Conservation (phyloP, 495 filamentous ascomycete genomes). For the Lophiostoma macrostomum region DNA sequence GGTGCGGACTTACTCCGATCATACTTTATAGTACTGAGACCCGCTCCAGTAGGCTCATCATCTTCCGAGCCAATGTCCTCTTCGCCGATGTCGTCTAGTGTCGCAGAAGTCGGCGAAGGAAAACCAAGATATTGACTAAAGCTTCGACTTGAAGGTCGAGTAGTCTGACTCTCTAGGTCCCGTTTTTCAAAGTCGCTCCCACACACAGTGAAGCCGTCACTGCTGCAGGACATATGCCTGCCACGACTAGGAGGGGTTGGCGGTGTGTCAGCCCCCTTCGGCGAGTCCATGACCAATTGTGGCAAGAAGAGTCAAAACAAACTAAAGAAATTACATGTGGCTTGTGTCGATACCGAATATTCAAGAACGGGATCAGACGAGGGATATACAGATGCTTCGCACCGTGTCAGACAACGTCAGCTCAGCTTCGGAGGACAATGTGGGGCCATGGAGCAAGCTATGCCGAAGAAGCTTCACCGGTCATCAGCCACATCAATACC, state of each 20-base stretch:
- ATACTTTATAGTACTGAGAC: conserved; percentile 8
- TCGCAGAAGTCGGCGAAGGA: conserved; percentile 1
- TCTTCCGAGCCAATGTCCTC: conserved; percentile 5
- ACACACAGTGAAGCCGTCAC: conserved; percentile 7
- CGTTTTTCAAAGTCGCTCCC: conserved; percentile 5
- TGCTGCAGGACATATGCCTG: conserved; percentile 5
- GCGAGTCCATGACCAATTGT: conserved; percentile 1
- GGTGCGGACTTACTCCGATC: conserved; percentile 8
- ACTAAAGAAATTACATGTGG: neutral
- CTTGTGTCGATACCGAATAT: neutral
- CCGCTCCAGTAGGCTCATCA: neutral
- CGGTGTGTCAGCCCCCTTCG: conserved; percentile 4
- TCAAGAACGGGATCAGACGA: neutral
- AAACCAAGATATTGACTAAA: conserved; percentile 4
- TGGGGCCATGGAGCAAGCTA: neutral
- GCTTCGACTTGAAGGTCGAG: conserved; percentile 1
- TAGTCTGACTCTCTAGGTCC: conserved; percentile 11
- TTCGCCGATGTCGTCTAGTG: conserved; percentile 11
- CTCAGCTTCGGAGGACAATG: neutral
- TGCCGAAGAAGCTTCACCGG: no score
- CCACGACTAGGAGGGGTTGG: conserved; percentile 2
- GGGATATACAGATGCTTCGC: neutral
- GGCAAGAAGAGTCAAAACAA: neutral
- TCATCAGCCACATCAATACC: no score
- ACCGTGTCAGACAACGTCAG: neutral